Evolutionary conservation across 129 eudicot species (phyloP).

Genomic region (Tanacetum coccineum): DNA sequence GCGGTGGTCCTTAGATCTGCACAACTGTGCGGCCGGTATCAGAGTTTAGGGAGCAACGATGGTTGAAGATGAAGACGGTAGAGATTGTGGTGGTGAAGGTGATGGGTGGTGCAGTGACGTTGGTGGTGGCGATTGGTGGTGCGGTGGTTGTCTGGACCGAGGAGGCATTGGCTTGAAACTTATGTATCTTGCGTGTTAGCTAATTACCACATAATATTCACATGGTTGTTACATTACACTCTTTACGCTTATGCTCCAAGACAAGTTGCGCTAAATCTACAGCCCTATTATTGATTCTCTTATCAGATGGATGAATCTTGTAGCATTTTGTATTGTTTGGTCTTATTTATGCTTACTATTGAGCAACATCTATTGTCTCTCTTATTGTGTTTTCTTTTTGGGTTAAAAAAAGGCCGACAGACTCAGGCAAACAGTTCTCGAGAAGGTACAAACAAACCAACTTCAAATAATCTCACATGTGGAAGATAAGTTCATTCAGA

Average conservation of each 20-base stretch:
- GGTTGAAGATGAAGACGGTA: no score
- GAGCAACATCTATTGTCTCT: constrained; percentile 1
- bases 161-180: neutral
- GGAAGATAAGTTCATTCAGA: constrained; percentile 58
- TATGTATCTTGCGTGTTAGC: neutral
- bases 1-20: no score
- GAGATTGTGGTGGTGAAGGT: no score
- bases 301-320: neutral
- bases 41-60: no score
- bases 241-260: neutral
- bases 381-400: neutral
- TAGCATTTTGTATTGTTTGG: neutral
- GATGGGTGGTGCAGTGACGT: no score
- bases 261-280: neutral
- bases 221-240: neutral
- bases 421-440: constrained; percentile 57
- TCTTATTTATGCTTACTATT: neutral
- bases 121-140: no score
- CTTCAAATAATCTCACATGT: constrained; percentile 58
- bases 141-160: no score
- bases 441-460: constrained; percentile 67
- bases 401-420: constrained; percentile 53
- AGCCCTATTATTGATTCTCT: neutral
- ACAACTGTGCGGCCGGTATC: no score
- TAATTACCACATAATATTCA: neutral